These are phyloP conservation scores for Pelargonium exstipulatum DNA, from an alignment of 441 rosid species.

Conservation along the genomic window DNA sequence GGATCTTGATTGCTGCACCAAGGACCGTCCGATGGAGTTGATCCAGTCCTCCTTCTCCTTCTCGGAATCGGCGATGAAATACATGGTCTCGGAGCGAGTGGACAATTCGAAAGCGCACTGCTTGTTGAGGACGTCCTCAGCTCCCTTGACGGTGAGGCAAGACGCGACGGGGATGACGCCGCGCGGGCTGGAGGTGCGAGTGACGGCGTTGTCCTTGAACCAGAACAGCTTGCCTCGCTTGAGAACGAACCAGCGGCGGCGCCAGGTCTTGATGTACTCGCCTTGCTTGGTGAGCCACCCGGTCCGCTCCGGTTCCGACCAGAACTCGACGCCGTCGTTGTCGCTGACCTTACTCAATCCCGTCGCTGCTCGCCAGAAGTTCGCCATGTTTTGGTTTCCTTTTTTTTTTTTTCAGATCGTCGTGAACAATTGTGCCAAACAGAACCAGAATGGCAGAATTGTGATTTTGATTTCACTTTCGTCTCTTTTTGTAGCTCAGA, in stretches of 20 bases:
- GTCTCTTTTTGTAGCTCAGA: too few relatives aligned
- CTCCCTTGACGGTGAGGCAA: constrained; percentile 76
- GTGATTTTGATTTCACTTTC: too few relatives aligned
- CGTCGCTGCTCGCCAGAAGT: constrained; percentile 56
- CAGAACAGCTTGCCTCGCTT: constrained; percentile 74
- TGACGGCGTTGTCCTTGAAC: constrained; percentile 64
- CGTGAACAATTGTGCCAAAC: too few relatives aligned
- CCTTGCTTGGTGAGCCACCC: constrained; percentile 78
- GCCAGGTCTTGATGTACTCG: constrained; percentile 75
- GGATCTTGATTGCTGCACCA: constrained; percentile 69
- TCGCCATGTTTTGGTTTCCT: constrained; percentile 35
- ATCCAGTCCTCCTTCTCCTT: constrained; percentile 82
- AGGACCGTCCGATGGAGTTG: constrained; percentile 63
- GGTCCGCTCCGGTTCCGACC: constrained; percentile 55
- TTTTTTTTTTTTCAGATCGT: too few relatives aligned
- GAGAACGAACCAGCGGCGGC: constrained; percentile 74
- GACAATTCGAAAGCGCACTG: constrained; percentile 66
- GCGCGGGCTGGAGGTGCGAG: constrained; percentile 51
- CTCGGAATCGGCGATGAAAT: constrained; percentile 62
- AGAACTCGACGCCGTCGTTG: constrained; percentile 52
- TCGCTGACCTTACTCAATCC: constrained; percentile 48
- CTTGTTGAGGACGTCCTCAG: constrained; percentile 60
- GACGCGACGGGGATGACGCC: constrained; percentile 61
- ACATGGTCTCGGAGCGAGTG: constrained; percentile 49
- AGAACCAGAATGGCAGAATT: too few relatives aligned